A percentile compares a stretch with the other conserved stretches of the same genome.
Evolutionary conservation across 192 early-diverging fungal species (phyloP).

Genomic region (Allomyces macrogynus): DNA sequence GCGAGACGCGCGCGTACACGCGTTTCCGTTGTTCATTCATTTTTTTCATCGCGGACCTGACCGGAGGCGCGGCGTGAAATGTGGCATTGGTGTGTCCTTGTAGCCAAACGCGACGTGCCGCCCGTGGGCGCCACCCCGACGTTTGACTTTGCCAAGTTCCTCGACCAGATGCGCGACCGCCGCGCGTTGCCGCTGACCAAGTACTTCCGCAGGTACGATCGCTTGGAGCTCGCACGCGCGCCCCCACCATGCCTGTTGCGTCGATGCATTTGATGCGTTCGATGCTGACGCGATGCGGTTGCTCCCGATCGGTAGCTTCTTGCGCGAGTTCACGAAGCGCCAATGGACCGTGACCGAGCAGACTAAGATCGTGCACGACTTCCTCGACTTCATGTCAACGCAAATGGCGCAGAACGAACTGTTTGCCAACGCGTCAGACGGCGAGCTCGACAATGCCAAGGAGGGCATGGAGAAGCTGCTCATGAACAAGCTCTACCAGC

Average conservation of each 20-base stretch:
- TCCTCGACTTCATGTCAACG: conserved; percentile 42
- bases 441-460: conserved; percentile 55
- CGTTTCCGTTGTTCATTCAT: too few species aligned
- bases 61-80: too few species aligned
- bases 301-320: conserved; percentile 16
- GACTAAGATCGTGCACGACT: conserved; percentile 55
- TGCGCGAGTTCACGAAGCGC: conserved; percentile 46
- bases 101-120: too few species aligned
- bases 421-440: conserved; percentile 35
- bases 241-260: neutral
- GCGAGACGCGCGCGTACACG: too few species aligned
- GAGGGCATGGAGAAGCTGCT: conserved; percentile 73
- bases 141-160: conserved; percentile 55
- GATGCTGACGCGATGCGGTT: too few species aligned
- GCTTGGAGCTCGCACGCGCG: conserved; percentile 1
- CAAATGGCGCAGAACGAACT: conserved; percentile 48
- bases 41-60: too few species aligned
- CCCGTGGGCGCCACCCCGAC: too few species aligned
- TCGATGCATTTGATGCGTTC: neutral
- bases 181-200: conserved; percentile 38
- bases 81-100: too few species aligned
- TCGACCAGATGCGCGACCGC: conserved; percentile 45
- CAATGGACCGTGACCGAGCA: conserved; percentile 56
- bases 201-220: conserved; percentile 29
- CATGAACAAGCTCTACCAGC: conserved; percentile 49